Evolutionary conservation across 2,329 filamentous ascomycete species (phyloP).

Genomic region (Lasiodiplodia sp.): DNA sequence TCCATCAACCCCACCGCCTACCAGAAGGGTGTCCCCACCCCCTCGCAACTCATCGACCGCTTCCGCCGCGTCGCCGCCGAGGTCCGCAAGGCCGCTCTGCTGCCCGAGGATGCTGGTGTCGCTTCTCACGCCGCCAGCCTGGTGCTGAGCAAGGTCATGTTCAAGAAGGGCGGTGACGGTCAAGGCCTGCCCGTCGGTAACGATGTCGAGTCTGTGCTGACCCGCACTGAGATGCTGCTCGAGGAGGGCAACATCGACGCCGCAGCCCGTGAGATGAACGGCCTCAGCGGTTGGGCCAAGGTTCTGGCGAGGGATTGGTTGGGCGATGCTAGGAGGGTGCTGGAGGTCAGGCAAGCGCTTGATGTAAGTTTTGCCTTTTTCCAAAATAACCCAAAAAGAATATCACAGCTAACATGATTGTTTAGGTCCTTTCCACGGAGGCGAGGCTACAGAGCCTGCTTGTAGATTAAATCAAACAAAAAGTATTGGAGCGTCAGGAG

Average conservation of each 20-base stretch:
- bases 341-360: conserved; percentile 95
- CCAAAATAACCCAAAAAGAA: background rate
- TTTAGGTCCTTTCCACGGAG: conserved; percentile 85
- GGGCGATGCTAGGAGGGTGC: conserved; percentile 84
- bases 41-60: conserved; percentile 88
- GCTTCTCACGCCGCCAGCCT: conserved; percentile 92
- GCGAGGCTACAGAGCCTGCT: conserved; percentile 87
- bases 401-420: conserved; percentile 32
- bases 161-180: conserved; percentile 74
- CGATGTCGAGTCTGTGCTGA: conserved; percentile 93
- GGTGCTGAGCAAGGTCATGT: conserved; percentile 90
- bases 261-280: conserved; percentile 94
- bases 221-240: conserved; percentile 85
- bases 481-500: conserved; percentile 9
- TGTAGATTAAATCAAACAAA: conserved; percentile 65
- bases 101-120: conserved; percentile 93
- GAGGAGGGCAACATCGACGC: conserved; percentile 93
- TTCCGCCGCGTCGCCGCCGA: conserved; percentile 93
- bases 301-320: conserved; percentile 95
- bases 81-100: conserved; percentile 90
- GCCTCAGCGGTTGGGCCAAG: conserved; percentile 91
- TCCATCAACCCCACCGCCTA: conserved; percentile 95
- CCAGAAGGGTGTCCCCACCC: conserved; percentile 85
- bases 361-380: conserved; percentile 70
- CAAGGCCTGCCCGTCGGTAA: conserved; percentile 79